Conservation (phyloP, 169 alveolate genomes). For the Plasmodium relictum region DNA sequence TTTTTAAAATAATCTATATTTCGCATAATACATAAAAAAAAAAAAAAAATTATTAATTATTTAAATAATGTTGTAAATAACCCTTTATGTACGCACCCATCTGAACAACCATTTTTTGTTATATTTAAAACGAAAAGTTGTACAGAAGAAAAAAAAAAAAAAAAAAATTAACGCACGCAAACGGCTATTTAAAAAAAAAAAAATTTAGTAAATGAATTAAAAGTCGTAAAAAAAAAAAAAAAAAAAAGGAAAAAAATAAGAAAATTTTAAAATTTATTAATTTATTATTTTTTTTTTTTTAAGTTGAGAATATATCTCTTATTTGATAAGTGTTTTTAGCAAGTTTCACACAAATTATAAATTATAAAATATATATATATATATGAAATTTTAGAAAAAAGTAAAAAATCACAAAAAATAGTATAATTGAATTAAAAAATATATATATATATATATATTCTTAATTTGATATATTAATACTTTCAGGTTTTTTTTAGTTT, state of each 20-base stretch:
- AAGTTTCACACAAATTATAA: no score
- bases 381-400: neutral
- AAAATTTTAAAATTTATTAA: neutral
- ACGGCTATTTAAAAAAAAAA: constrained; percentile 14
- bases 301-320: neutral
- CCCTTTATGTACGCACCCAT: constrained; percentile 60
- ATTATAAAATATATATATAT: neutral
- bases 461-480: neutral
- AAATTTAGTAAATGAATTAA: neutral
- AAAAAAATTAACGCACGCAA: constrained; percentile 40
- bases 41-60: constrained; percentile 12
- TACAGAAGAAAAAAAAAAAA: constrained; percentile 18
- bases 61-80: constrained; percentile 33
- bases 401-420: neutral
- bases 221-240: neutral
- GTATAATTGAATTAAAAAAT: no score
- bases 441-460: neutral
- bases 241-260: neutral
- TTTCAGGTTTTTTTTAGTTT: constrained; percentile 10
- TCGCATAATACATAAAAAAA: neutral
- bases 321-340: neutral
- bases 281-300: no score
- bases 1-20: no score
- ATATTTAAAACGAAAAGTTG: constrained; percentile 13
- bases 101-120: constrained; percentile 35